Percentiles rank a stretch among this genome's conserved stretches.
These are phyloP conservation scores for Hortaea werneckii DNA, from an alignment of 2,329 filamentous ascomycete species.

Conservation along the genomic window DNA sequence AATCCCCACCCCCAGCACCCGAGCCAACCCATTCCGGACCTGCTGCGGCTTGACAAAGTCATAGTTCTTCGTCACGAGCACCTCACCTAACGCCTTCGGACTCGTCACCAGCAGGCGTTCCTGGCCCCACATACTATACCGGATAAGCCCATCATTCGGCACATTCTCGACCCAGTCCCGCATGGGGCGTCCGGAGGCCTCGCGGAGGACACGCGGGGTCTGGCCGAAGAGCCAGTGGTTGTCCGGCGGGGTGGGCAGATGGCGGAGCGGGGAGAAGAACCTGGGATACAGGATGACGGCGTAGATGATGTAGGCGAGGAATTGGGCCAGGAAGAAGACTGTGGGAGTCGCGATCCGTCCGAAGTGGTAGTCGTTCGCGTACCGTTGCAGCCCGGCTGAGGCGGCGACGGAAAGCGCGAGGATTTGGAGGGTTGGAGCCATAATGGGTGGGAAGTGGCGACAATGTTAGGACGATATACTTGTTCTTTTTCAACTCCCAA, in stretches of 20 bases:
- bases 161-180: slow-evolving; percentile 43
- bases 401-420: slow-evolving; percentile 5
- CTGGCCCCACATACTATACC: slow-evolving; percentile 39
- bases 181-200: slow-evolving; percentile 35
- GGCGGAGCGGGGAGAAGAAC: slow-evolving; percentile 47
- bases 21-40: slow-evolving; percentile 45
- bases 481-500: too few relatives aligned
- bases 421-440: slow-evolving; percentile 3
- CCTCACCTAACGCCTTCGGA: slow-evolving; percentile 39
- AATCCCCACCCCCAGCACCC: slow-evolving; percentile 60
- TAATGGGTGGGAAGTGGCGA: slow-evolving; percentile 1
- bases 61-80: slow-evolving; percentile 41
- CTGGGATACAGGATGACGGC: slow-evolving; percentile 46
- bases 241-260: slow-evolving; percentile 46
- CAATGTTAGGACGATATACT: too few relatives aligned
- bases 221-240: slow-evolving; percentile 33
- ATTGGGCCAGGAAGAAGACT: slow-evolving; percentile 30
- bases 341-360: slow-evolving; percentile 30
- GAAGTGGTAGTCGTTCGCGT: slow-evolving; percentile 24
- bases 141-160: slow-evolving; percentile 46
- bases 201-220: slow-evolving; percentile 31
- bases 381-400: slow-evolving; percentile 22
- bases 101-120: slow-evolving; percentile 36
- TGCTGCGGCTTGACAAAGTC: slow-evolving; percentile 40
- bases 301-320: slow-evolving; percentile 30